Percentiles rank a stretch among this genome's conserved stretches.
Evolutionary conservation across 78 protist species (phyloP).

Genomic region (Blattamonas nauphoetae): DNA sequence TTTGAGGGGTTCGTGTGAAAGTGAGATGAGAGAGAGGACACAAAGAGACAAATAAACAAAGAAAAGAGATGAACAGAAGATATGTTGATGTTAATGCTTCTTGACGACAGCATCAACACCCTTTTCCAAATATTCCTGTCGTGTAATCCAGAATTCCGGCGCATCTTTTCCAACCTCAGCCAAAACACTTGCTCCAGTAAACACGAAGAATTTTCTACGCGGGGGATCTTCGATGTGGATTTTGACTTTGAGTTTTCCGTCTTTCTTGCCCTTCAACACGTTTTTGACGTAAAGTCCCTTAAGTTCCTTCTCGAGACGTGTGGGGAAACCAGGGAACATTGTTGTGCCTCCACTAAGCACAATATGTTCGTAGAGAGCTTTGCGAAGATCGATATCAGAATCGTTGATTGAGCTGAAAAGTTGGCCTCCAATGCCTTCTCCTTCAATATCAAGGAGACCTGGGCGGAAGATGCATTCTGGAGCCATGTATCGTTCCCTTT

Average conservation of each 20-base stretch:
- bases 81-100: too few relatives aligned
- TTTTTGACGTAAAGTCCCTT: conserved; percentile 62
- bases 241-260: conserved; percentile 5
- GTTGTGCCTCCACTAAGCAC: conserved; percentile 24
- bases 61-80: too few relatives aligned
- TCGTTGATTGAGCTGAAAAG: neutral
- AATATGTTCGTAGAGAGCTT: neutral
- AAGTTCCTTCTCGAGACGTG: conserved; percentile 5
- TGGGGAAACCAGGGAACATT: conserved; percentile 22
- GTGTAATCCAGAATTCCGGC: conserved; percentile 71
- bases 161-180: conserved; percentile 76
- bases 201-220: conserved; percentile 94
- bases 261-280: too few relatives aligned
- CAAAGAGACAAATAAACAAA: too few relatives aligned
- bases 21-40: too few relatives aligned
- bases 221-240: conserved; percentile 92
- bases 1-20: too few relatives aligned
- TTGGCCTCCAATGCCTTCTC: conserved; percentile 13
- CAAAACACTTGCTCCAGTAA: conserved; percentile 15
- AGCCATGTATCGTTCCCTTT: conserved; percentile 73
- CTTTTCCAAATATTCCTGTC: conserved; percentile 67
- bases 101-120: too few relatives aligned
- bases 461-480: conserved; percentile 80
- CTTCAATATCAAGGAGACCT: conserved; percentile 61
- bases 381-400: neutral